Evolutionary conservation across 2,329 filamentous ascomycete species (phyloP), one percentile per base, ranked within the genome.

Genomic region (Grosmannia penicillata): DNA sequence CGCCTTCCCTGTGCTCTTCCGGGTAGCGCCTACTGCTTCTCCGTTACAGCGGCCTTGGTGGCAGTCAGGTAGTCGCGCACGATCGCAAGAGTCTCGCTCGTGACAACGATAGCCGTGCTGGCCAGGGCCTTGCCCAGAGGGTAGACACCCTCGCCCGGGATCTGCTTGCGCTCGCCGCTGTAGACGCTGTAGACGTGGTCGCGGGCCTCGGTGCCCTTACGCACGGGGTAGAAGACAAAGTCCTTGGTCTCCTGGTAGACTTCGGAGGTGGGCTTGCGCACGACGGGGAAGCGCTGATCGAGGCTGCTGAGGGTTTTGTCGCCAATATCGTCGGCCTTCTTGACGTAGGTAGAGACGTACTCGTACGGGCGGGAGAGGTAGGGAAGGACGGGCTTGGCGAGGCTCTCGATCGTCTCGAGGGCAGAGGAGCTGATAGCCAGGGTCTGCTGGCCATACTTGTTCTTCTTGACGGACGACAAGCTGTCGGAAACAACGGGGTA

Each of bases 401-500:
- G 70, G 47, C 72, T 76, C 54, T 75, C 65, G 67, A 89, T 93
- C 50, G 72, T 76, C 54, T 75, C 65, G 67, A 87, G 93, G 51
- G 78, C 78, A 43, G 76, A 72, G 54, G 82, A 73, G 56, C 79
- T 73, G 45, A 91, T 61, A 51, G 81, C 69, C 55, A 95, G 65
- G 31, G 85, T 87, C 62, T 79, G 86, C 57, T 85, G 78, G 54
- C 83, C 87, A 55, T 83, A 79, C 36, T 83, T 78, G 62, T 89
- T 84, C 54, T 72, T 66, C 61, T 86, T 83, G 71, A 93, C 79
- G 54, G 75, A 77, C 44, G 73, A 65, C 59, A 94, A 75, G 52
- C 77, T 66, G 58, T 93, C 85, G 54, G 74, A 75, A 54, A 95
- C 72, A 48, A 93, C 61, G 29, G 89, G 89, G 61, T 93, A 94